Evolutionary conservation across 1,284 basidiomycete species (phyloP).

Genomic region (Neolentinus lepideus): DNA sequence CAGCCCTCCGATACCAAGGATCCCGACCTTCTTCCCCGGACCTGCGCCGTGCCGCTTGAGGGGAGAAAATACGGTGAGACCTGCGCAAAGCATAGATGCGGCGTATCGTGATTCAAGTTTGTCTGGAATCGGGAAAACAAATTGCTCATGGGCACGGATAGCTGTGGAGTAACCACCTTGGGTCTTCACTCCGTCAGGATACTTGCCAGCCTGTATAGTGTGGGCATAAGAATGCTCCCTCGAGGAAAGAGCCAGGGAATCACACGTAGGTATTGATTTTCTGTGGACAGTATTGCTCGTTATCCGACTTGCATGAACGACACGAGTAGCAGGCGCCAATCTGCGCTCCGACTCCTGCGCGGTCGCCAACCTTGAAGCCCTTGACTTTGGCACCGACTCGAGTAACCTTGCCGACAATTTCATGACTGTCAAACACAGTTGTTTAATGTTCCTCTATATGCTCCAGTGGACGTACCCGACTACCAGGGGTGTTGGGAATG

Average conservation of each 20-base stretch:
- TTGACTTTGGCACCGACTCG: slow-evolving; percentile 47
- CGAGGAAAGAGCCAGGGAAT: no score
- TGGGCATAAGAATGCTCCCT: slow-evolving; percentile 8
- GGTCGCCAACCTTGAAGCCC: slow-evolving; percentile 53
- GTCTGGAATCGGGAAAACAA: slow-evolving; percentile 67
- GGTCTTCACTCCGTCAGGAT: slow-evolving; percentile 45
- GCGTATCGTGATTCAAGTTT: slow-evolving; percentile 44
- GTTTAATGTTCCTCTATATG: slow-evolving; percentile 34
- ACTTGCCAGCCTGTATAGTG: slow-evolving; percentile 14
- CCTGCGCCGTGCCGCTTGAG: slow-evolving; percentile 54
- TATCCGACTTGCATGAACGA: slow-evolving; percentile 43
- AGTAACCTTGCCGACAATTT: slow-evolving; percentile 52
- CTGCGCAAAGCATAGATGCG: slow-evolving; percentile 53
- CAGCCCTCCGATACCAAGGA: slow-evolving; percentile 61
- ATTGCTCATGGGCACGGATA: slow-evolving; percentile 60
- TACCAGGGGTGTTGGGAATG: slow-evolving; percentile 6
- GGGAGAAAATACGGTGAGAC: slow-evolving; percentile 63
- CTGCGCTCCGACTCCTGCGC: slow-evolving; percentile 63
- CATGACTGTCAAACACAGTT: slow-evolving; percentile 38
- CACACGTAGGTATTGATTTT: slow-evolving; percentile 1
- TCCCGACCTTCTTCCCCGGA: slow-evolving; percentile 59
- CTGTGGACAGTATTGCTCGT: slow-evolving; percentile 45
- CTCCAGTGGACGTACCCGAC: slow-evolving; percentile 27
- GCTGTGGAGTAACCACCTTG: slow-evolving; percentile 62
- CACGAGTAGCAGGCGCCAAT: slow-evolving; percentile 47